Conservation (phyloP, 1,284 basidiomycete species). For the Tremellales sp. region DNA sequence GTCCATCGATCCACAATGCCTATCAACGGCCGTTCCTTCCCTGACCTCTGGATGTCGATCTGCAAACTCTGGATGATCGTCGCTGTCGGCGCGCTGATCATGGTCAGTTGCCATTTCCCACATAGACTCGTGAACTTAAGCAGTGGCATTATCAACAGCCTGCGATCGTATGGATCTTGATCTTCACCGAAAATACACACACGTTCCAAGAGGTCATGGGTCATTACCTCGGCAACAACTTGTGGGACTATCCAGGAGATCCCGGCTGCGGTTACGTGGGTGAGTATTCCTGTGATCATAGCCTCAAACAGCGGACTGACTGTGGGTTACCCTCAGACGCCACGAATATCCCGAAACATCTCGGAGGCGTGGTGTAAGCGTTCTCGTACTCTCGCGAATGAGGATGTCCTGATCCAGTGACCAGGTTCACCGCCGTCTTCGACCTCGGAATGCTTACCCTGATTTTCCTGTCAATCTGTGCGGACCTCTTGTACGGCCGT, state of each 20-base stretch:
- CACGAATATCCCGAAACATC: slow-evolving; percentile 40
- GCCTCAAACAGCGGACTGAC: neutral
- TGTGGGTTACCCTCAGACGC: slow-evolving; percentile 10
- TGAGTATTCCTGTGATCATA: slow-evolving; percentile 12
- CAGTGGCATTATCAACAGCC: slow-evolving; percentile 6
- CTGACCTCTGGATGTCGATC: slow-evolving; percentile 15
- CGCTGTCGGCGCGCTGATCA: slow-evolving; percentile 24
- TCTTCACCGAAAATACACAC: slow-evolving; percentile 31
- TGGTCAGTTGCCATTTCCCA: slow-evolving; percentile 21
- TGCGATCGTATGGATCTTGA: slow-evolving; percentile 24
- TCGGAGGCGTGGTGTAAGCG: slow-evolving; percentile 33
- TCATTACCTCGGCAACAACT: slow-evolving; percentile 34
- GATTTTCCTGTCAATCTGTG: slow-evolving; percentile 19
- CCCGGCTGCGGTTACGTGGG: slow-evolving; percentile 28
- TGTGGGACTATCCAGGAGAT: slow-evolving; percentile 17
- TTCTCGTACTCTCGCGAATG: too few relatives aligned
- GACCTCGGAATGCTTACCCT: slow-evolving; percentile 29
- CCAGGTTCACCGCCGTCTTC: slow-evolving; percentile 29
- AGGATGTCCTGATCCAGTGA: neutral
- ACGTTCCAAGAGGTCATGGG: slow-evolving; percentile 24
- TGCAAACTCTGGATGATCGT: slow-evolving; percentile 30
- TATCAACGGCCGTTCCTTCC: slow-evolving; percentile 12
- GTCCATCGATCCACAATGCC: slow-evolving; percentile 7
- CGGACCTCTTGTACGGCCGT: slow-evolving; percentile 28
- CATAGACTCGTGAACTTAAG: neutral